phyloP scores from a whole-genome alignment of 192 early-diverging fungal species.

The Entophlyctis luteolus region DNA sequence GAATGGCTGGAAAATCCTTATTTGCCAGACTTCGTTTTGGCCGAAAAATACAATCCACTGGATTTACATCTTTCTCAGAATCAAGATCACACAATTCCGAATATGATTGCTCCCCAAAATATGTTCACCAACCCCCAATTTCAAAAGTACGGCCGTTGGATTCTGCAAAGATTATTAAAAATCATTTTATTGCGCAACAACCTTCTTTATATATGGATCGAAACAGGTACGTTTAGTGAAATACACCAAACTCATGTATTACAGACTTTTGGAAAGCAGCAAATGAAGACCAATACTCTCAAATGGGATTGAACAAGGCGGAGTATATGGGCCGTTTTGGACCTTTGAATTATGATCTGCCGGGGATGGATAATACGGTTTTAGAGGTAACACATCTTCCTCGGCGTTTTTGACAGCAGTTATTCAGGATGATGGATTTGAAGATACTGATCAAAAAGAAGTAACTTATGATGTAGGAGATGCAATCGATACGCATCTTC shows the following conservation, averaged over 20 bases:
- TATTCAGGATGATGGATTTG: conserved; percentile 45
- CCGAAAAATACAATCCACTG: conserved; percentile 42
- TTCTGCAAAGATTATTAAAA: conserved; percentile 36
- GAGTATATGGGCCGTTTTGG: conserved; percentile 35
- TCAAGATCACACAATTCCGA: conserved; percentile 24
- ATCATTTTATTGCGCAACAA: conserved; percentile 33
- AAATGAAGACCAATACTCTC: conserved; percentile 46
- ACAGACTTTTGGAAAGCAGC: conserved; percentile 34
- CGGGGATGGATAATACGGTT: conserved; percentile 43
- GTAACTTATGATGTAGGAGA: conserved; percentile 20
- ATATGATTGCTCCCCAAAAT: conserved; percentile 30
- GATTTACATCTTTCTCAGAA: conserved; percentile 14
- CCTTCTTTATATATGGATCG: conserved; percentile 33
- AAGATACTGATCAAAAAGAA: conserved; percentile 32
- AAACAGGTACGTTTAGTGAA: conserved; percentile 31
- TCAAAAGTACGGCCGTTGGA: conserved; percentile 23
- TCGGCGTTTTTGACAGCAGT: background rate
- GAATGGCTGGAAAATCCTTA: conserved; percentile 48
- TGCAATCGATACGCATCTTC: conserved; percentile 7
- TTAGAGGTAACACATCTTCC: conserved; percentile 31
- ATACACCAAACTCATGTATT: background rate
- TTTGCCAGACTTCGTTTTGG: conserved; percentile 45
- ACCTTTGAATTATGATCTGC: conserved; percentile 47
- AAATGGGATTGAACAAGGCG: conserved; percentile 44
- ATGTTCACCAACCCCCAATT: conserved; percentile 47